Evolutionary conservation across 2,329 filamentous ascomycete species (phyloP), one percentile per base, ranked within the genome.

Genomic region (Alternaria postmessia): DNA sequence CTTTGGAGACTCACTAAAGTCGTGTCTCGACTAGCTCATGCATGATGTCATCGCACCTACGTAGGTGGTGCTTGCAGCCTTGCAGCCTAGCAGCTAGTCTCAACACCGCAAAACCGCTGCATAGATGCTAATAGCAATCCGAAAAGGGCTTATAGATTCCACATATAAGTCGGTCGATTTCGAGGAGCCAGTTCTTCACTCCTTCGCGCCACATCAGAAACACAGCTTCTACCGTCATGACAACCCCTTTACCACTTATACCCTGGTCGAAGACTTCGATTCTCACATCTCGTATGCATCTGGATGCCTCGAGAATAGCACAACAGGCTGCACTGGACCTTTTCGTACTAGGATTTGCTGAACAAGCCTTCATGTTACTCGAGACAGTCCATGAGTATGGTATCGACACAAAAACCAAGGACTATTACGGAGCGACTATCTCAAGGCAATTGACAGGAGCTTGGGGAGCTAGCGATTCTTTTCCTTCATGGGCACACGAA

Each of bases 301-400:
- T 26, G 30, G 18, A 44, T 5, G 41, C 57, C n/a, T 39, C 58
- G 9, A 3, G 32, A 3, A 24, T 41, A 16, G 47, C 51, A 3
- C 53, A 57, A 22, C 32, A 55, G 5, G 30, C 39, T 24, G 61
- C 57, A 14, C 54, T 61, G 16, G 46, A 55, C 18, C 24, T 58
- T 6, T 61, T 55, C 7, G 41, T 46, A 11, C 38, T 58, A 8
- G 54, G 54, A 7, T 61, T 30, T 14, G 12, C 22, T 14, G 20
- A 51, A 5, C 34, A 54, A 39, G 57, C 53, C 30, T 57, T 57
- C 20, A 26, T 14, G 2, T 30, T 57, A 34, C 51, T 54, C 39
- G 34, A 54, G 14, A 28, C 43, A n/a, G 30, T 48, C 30, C 30
- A 34, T 24, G 18, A 24, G 16, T 32, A 57, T 26, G 53, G 54